A percentile compares a stretch with the other conserved stretches of the same genome.
phyloP scores from a whole-genome alignment of 163 green algal species.

The Scenedesmus sp. region DNA sequence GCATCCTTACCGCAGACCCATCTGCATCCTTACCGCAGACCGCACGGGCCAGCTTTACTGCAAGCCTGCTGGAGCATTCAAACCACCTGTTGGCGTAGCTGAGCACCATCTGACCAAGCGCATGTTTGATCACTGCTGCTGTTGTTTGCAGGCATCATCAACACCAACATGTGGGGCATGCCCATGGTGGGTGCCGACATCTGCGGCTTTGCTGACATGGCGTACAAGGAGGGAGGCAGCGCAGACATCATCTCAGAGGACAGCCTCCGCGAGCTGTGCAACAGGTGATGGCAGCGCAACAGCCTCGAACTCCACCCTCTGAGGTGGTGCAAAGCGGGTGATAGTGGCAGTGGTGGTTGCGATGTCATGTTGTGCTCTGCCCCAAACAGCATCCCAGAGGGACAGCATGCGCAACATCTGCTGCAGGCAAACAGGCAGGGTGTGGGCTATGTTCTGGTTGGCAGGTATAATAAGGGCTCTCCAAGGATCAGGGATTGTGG shows the following conservation, averaged over 20 bases:
- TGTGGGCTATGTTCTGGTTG: conserved; percentile 64
- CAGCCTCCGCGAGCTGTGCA: conserved; percentile 27
- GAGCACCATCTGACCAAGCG: neutral
- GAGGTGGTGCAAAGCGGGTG: too few relatives aligned
- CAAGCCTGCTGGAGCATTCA: too few relatives aligned
- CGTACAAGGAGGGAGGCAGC: conserved; percentile 76
- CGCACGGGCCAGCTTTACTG: too few relatives aligned
- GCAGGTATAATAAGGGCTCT: neutral
- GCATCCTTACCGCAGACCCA: too few relatives aligned
- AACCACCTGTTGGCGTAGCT: neutral
- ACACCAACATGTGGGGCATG: conserved; percentile 70
- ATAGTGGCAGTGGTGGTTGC: too few relatives aligned
- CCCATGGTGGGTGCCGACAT: conserved; percentile 69
- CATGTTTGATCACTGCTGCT: neutral
- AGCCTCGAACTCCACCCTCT: too few relatives aligned
- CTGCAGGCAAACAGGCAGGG: too few relatives aligned
- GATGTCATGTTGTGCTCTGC: too few relatives aligned
- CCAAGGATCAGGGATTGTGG: neutral
- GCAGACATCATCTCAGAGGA: conserved; percentile 76
- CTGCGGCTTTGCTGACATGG: conserved; percentile 77
- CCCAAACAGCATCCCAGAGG: too few relatives aligned
- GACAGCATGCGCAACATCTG: too few relatives aligned
- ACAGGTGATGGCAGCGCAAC: conserved; percentile 15
- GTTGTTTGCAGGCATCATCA: conserved; percentile 62
- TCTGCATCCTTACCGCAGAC: too few relatives aligned